Evolutionary conservation across 129 eudicot species (phyloP), one percentile per base, ranked within the genome.

Genomic region (Escallonia herrerae): DNA sequence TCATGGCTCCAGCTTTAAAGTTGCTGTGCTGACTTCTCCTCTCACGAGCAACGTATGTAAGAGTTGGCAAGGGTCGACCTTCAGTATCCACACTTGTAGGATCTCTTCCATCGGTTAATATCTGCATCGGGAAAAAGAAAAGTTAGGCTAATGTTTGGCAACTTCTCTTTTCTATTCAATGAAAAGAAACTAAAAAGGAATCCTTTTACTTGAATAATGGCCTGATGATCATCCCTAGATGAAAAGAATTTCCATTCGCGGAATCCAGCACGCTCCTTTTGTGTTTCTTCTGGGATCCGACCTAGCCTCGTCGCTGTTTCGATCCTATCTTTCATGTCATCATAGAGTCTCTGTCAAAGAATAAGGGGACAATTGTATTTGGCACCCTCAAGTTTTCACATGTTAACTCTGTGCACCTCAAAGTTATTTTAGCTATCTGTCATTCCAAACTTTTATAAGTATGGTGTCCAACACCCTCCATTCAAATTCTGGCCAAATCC

Each of bases 1-100:
- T 91, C 98, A 91, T 81, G 41, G 98, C 96, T 66, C 98, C 98
- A 63, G 96, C 96, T 85, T 89, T 89, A 68, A 75, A 85, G 80
- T 89, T 85, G 68, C 85, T 93, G 61, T 66, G 80, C 11, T 71
- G 58, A 22, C 94, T 87, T 42, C 87, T 79, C 64, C 85, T 89
- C 70, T 89, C 96, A 41, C 96, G 75, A 63, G 96, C 96, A 80
- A 89, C 60, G 77, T 89, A 89, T 50, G 83, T 82, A 43, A 89
- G 61, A 59, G 75, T 85, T 42, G 96, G 96, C 56, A 89, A 79
- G 47, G 64, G 62, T 38, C 73, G 59, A 6, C 87, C 90, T 13
- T 78, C 94, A 62, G 43, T 65, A 64, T 85, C 96, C 47, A 59
- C 37, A 42, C 74, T 67, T 33, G 80, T 58, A 58, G 64, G 42